Conservation (phyloP, 495 filamentous ascomycete species). For the Xylaria cubensis region DNA sequence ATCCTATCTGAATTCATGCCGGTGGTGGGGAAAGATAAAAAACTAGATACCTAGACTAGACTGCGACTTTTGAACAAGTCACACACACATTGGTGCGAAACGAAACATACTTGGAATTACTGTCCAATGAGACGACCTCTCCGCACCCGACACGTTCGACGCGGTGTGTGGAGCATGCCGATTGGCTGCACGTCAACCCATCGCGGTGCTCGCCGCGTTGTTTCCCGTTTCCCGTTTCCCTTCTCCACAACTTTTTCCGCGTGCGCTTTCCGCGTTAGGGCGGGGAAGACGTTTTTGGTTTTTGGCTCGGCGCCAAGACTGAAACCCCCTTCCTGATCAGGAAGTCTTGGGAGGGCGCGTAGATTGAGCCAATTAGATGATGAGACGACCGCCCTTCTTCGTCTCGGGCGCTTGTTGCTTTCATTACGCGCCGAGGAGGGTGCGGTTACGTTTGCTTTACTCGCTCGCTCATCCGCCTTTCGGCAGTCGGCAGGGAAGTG, state of each 20-base stretch:
- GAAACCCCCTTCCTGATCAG: neutral
- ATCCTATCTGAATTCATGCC: conserved; percentile 11
- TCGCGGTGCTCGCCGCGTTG: conserved; percentile 21
- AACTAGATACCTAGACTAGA: neutral
- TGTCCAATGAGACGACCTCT: neutral
- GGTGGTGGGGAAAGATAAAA: neutral
- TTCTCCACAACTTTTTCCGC: conserved; percentile 1
- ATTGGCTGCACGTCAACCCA: conserved; percentile 25
- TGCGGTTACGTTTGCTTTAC: neutral
- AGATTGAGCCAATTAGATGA: conserved; percentile 1
- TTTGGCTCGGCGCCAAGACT: conserved; percentile 5
- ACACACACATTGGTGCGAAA: neutral
- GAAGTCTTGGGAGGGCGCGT: conserved; percentile 17
- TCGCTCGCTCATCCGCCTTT: neutral
- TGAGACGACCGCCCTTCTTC: conserved; percentile 12
- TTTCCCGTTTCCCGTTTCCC: neutral
- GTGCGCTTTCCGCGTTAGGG: conserved; percentile 15
- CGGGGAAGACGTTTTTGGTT: neutral
- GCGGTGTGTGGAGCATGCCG: conserved; percentile 28
- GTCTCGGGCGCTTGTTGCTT: conserved; percentile 14
- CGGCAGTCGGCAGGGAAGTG: neutral
- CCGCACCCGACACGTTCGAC: conserved; percentile 13
- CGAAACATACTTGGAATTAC: neutral
- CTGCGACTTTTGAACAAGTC: neutral
- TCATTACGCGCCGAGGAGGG: conserved; percentile 14